A percentile compares a stretch with the other conserved stretches of the same genome.
phyloP scores from a whole-genome alignment of 768 basidiomycete species.

The Suillus plorans region DNA sequence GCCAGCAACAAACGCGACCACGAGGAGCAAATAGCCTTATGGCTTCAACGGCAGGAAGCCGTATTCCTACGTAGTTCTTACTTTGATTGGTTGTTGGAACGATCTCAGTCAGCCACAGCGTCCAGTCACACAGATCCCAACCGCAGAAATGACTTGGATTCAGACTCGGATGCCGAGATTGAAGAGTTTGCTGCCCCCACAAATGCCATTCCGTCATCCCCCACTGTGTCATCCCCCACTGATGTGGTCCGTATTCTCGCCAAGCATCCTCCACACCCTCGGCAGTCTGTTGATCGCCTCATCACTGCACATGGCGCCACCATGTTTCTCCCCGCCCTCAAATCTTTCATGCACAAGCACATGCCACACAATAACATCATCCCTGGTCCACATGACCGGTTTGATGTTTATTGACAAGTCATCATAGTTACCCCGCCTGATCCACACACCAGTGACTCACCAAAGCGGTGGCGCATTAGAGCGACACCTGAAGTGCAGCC shows the following conservation, averaged over 20 bases:
- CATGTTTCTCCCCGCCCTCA: conserved; percentile 9
- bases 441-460: too few species aligned
- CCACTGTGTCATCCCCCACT: neutral
- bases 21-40: neutral
- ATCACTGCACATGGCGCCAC: conserved; percentile 4
- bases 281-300: neutral
- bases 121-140: neutral
- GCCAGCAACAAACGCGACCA: neutral
- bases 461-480: too few species aligned
- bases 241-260: conserved; percentile 2
- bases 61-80: neutral
- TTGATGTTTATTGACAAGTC: conserved; percentile 8
- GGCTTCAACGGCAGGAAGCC: conserved; percentile 2
- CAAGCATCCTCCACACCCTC: conserved; percentile 6
- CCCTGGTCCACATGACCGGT: conserved; percentile 1
- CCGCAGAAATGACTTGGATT: neutral
- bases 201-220: neutral
- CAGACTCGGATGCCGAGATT: neutral
- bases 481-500: too few species aligned
- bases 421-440: neutral
- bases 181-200: neutral
- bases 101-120: neutral
- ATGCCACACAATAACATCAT: neutral
- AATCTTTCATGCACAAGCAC: neutral
- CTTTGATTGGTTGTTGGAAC: neutral